phyloP scores from a whole-genome alignment of 2,329 filamentous ascomycete species.

The Tolypocladium nubicola region DNA sequence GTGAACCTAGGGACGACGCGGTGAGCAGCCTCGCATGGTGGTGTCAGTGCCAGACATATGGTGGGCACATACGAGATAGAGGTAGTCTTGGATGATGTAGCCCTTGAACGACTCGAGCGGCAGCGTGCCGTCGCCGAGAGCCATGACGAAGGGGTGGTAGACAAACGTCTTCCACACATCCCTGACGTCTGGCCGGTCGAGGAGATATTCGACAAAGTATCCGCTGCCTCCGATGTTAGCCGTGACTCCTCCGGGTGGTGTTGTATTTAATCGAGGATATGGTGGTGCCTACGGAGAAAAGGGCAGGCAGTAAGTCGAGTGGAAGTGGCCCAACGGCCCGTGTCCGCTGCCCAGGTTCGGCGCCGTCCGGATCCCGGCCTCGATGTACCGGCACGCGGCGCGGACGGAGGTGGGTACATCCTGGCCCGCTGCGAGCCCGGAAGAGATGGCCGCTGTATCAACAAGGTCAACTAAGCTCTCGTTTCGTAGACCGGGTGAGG shows the following conservation, averaged over 20 bases:
- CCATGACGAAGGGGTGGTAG: conserved; percentile 72
- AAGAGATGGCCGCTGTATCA: conserved; percentile 56
- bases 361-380: conserved; percentile 58
- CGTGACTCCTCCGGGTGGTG: not conserved
- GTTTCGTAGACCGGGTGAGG: not conserved
- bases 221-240: conserved; percentile 34
- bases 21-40: not conserved
- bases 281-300: conserved; percentile 48
- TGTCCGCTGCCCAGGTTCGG: conserved; percentile 53
- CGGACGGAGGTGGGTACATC: conserved; percentile 50
- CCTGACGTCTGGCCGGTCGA: conserved; percentile 65
- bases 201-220: conserved; percentile 72
- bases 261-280: not conserved
- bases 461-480: not conserved
- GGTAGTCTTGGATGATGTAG: conserved; percentile 86
- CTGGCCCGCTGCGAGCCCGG: conserved; percentile 54
- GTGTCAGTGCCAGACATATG: not conserved
- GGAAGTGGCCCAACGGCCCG: conserved; percentile 71
- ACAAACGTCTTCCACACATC: conserved; percentile 65
- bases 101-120: conserved; percentile 70
- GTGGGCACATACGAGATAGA: conserved; percentile 57
- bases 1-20: conserved; percentile 47
- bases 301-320: conserved; percentile 56
- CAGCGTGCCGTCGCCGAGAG: conserved; percentile 64
- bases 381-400: conserved; percentile 59